Base-by-base conservation (phyloP, 2,329 filamentous ascomycete genomes). In the Ciborinia camelliae region DNA sequence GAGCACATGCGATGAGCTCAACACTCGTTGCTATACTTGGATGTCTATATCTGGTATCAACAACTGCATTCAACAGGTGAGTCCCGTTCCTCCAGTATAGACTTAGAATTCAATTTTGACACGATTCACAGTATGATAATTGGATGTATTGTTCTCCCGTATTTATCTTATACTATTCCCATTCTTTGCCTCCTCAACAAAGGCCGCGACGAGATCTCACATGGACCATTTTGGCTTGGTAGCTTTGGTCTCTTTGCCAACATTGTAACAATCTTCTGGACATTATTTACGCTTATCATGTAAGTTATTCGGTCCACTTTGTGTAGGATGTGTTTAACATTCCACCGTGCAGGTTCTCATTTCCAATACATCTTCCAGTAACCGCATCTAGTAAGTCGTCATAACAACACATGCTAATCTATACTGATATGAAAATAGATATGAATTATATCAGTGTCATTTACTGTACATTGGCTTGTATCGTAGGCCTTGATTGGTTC, bases 161-260 rank as follows among this genome's bases (percentile, higher is more conserved):
- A 63, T 51, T 4, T 59, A 30, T 63, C 62, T 23, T 63, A 63
- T 23, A 50, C 52, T 9, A 59, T 63, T 4, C 62, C 62, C 12
- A 52, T 63, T 14, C 55, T 75, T 2, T 77, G 77, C 0, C 77
- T 80, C 20, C 71, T 76, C 28, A 66, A 71, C 20, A 73, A 71
- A 35, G 75, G 75, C 2, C 70, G 75, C 15, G 84, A 80, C 60
- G 86, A 85, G 79, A 77, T 92, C 10, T 86, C 87, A 0, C 79
- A 82, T 53, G 77, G 78, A 2, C 73, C 82, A 0, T 90, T 89
- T 72, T 79, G 80, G 48, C 76, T 90, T n/a, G 81, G 84, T 0
- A 79, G 76, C 28, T 66, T 87, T 51, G 86, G 82, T 26, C 88
- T 85, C 85, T 74, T 80, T 28, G 78, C 82, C 39, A 90, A 90